Percentiles rank a stretch among this genome's conserved stretches.
Conservation (phyloP, 306 rosid genomes). For the Vachellia collinsii region DNA sequence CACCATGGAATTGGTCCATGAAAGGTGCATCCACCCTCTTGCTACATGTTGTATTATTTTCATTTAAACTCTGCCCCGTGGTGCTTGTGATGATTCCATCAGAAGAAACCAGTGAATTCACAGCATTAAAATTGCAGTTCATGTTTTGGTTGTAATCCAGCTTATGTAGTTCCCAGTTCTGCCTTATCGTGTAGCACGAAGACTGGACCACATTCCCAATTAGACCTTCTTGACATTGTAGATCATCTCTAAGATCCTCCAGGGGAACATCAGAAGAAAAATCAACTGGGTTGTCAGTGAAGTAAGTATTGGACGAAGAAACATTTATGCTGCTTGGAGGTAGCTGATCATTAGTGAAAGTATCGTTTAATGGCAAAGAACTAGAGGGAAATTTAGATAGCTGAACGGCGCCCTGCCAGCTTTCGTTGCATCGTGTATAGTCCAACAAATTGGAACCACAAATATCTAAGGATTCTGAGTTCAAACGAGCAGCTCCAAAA, state of each 20-base stretch:
- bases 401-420: conserved; percentile 62
- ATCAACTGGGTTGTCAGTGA: conserved; percentile 44
- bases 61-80: conserved; percentile 49
- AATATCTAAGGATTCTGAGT: conserved; percentile 49
- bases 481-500: conserved; percentile 42
- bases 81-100: conserved; percentile 28
- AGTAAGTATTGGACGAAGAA: conserved; percentile 42
- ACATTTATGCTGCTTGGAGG: conserved; percentile 47
- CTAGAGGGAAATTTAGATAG: conserved; percentile 54
- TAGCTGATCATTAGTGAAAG: conserved; percentile 48
- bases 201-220: conserved; percentile 53
- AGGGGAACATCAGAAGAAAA: conserved; percentile 54
- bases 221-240: conserved; percentile 53
- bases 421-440: conserved; percentile 51
- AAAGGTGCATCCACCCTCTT: conserved; percentile 40
- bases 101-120: conserved; percentile 41
- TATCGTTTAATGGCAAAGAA: conserved; percentile 51
- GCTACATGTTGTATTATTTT: conserved; percentile 43
- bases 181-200: conserved; percentile 36
- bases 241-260: conserved; percentile 46
- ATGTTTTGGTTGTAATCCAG: conserved; percentile 37
- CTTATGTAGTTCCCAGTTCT: conserved; percentile 50
- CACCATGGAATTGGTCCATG: conserved; percentile 44
- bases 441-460: conserved; percentile 59
- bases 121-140: conserved; percentile 40